Evolutionary conservation across 2,329 filamentous ascomycete genomes (phyloP).

Genomic region (Cladosporium sp.): DNA sequence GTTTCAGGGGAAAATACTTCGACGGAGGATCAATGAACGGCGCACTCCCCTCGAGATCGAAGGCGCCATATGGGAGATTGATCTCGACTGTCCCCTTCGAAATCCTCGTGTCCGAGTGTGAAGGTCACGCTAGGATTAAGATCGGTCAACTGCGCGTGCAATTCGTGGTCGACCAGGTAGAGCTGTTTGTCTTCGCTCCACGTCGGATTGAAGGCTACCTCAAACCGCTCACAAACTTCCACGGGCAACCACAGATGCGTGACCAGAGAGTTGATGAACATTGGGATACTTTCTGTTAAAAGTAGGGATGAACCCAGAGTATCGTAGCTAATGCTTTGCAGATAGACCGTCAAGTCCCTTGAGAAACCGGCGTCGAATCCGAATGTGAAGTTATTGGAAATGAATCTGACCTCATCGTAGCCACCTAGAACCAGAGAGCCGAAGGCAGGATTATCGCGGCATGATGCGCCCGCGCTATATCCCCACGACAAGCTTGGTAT

Average conservation of each 20-base stretch:
- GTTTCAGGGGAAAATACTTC: slow-evolving; percentile 25
- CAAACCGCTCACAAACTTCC: slow-evolving; percentile 36
- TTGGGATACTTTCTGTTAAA: slow-evolving; percentile 15
- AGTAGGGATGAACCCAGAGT: slow-evolving; percentile 22
- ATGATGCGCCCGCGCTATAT: slow-evolving; percentile 29
- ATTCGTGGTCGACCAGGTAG: slow-evolving; percentile 36
- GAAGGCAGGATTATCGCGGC: slow-evolving; percentile 19
- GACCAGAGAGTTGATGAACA: slow-evolving; percentile 38
- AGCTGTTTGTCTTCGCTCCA: slow-evolving; percentile 34
- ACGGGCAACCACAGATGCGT: slow-evolving; percentile 38
- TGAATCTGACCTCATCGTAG: slow-evolving; percentile 28
- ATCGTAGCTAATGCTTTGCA: slow-evolving; percentile 23
- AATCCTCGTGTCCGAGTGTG: slow-evolving; percentile 18
- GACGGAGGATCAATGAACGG: slow-evolving; percentile 17
- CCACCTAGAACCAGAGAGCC: slow-evolving; percentile 38
- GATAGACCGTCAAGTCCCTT: slow-evolving; percentile 22
- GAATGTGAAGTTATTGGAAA: slow-evolving; percentile 25
- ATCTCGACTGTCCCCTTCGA: slow-evolving; percentile 18
- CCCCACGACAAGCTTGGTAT: slow-evolving; percentile 22
- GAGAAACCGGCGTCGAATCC: slow-evolving; percentile 24
- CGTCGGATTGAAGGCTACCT: slow-evolving; percentile 35
- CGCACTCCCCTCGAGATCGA: slow-evolving; percentile 24
- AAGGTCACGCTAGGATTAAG: slow-evolving; percentile 36
- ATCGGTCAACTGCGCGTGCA: slow-evolving; percentile 29
- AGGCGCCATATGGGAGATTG: slow-evolving; percentile 27